Base-by-base conservation (phyloP, 164 flowering plant genomes). In the Stephania yunnanensis region DNA sequence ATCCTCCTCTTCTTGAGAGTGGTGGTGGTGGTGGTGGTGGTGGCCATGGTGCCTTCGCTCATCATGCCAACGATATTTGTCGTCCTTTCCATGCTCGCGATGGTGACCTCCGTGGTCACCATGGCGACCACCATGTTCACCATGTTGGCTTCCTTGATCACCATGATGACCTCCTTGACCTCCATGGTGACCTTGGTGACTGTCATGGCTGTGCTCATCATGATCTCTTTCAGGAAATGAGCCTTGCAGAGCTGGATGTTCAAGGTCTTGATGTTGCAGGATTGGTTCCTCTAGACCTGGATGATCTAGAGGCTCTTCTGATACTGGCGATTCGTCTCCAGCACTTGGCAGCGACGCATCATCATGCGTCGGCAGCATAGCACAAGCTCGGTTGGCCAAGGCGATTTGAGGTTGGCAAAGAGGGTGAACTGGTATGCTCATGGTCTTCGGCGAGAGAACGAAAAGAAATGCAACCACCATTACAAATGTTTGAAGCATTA, bases 341-440 rank as follows among this genome's bases (percentile, higher is more conserved):
- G 42, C 42, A 2, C 42, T 36, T 48, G 63, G 22, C 13, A 68
- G 71, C 0, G 74, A 10, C 2, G 30, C 31, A 25, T 25, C 75
- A 19, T 17, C 6, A 5, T 17, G 22, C 12, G 30, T 0, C 2
- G 73, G 89, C 25, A 85, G 63, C 46, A 10, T 0, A 4, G 82
- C 13, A 64, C 91, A 88, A 0, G 91, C 91, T 69, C 85, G 80
- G 79, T 84, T 85, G 7, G 74, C 91, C 2, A 88, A 81, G 0
- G 83, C 75, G 52, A 82, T 79, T 75, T 83, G 89, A 68, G 81
- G 72, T 48, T 81, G 52, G 72, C 87, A 85, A 4, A 84, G 87
- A 0, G 85, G 88, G 5, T 65, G 83, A 31, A 30, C 46, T 29
- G 71, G 73, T 7, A 29, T 15, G 76, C 48, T 22, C 36, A 71